A percentile compares a stretch with the other conserved stretches of the same genome.
These are phyloP conservation scores for Lasiosphaeriaceae sp. DNA, from an alignment of 495 filamentous ascomycete genomes.

Conservation along the genomic window DNA sequence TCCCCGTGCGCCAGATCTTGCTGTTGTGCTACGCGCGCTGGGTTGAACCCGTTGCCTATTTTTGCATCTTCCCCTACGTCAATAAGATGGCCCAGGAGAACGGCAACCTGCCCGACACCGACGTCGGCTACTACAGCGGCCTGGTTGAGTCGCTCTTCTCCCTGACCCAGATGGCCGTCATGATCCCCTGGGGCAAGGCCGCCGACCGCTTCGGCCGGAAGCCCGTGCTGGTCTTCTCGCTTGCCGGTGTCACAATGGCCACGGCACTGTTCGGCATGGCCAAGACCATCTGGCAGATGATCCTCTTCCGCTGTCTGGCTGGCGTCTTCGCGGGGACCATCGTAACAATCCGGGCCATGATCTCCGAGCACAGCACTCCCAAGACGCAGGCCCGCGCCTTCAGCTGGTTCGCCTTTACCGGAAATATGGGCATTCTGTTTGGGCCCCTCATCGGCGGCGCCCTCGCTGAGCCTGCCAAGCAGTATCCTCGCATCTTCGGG, in stretches of 20 bases:
- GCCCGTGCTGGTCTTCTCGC: conserved; percentile 59
- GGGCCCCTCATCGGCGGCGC: conserved; percentile 63
- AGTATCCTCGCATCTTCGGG: conserved; percentile 55
- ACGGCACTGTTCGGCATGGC: conserved; percentile 62
- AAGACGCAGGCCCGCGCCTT: conserved; percentile 66
- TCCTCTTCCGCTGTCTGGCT: conserved; percentile 59
- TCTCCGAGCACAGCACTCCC: conserved; percentile 62
- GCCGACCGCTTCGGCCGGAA: conserved; percentile 66
- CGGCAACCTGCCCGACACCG: conserved; percentile 49
- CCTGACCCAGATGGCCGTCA: conserved; percentile 57
- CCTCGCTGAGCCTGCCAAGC: conserved; percentile 56
- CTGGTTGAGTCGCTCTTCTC: conserved; percentile 71
- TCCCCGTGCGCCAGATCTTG: conserved; percentile 58
- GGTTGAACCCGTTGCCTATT: conserved; percentile 73
- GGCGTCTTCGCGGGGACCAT: conserved; percentile 67
- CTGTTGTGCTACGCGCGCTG: conserved; percentile 63
- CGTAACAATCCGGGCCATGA: conserved; percentile 67
- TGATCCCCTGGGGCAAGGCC: conserved; percentile 57
- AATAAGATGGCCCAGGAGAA: conserved; percentile 64
- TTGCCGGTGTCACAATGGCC: conserved; percentile 53
- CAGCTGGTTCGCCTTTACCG: conserved; percentile 65
- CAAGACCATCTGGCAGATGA: conserved; percentile 60
- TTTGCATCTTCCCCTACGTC: conserved; percentile 72
- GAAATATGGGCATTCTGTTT: conserved; percentile 65
- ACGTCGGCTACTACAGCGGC: conserved; percentile 70